Evolutionary conservation across 345 rosid genomes (phyloP), one percentile per base, ranked within the genome.

Genomic region (Eucalyptus grandis): DNA sequence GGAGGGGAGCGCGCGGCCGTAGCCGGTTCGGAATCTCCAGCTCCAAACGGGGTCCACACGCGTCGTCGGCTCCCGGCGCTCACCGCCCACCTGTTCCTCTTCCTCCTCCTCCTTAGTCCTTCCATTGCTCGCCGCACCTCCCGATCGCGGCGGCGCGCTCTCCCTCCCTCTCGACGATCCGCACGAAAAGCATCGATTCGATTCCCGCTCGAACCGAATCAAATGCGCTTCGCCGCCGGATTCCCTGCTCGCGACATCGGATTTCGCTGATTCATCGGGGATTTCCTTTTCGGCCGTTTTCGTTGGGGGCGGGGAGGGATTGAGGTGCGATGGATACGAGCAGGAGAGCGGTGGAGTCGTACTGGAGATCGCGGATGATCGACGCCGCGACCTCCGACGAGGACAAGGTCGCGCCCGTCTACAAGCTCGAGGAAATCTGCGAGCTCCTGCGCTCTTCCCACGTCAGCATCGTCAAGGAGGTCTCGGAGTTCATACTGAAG

Each of bases 291-390:
- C 14, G 9, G 7, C 43, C 50, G 6, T 51, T 53, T n/a, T 31
- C 46, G 21, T 34, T 43, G 43, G 43, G 43, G 43, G 43, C 7
- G 67, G 26, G 87, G 67, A 15, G 88, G 62, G 27, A 34, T 86
- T 51, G 65, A 49, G 62, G 26, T 24, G 88, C 14, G 88, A 98
- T 98, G 99, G 99, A 98, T 93, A 96, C 99, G 88, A 97, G 99
- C 93, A 95, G 99, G 92, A 95, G 99, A 93, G 99, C 99, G 37
- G 99, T 98, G 93, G 99, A 98, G 89, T 96, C 99, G 89, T 98
- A 96, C 90, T 96, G 99, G 99, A 95, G 99, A 90, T 97, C 99
- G 90, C 92, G 96, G 93, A 93, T 98, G 99, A 89, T 97, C 88
- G 99, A 98, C 49, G 96, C 91, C 77, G 98, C 96, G 26, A 98